Percentiles rank a stretch among this genome's conserved stretches.
Conservation (phyloP, 371 early-diverging fungal genomes). For the Actinomortierella wolfii region DNA sequence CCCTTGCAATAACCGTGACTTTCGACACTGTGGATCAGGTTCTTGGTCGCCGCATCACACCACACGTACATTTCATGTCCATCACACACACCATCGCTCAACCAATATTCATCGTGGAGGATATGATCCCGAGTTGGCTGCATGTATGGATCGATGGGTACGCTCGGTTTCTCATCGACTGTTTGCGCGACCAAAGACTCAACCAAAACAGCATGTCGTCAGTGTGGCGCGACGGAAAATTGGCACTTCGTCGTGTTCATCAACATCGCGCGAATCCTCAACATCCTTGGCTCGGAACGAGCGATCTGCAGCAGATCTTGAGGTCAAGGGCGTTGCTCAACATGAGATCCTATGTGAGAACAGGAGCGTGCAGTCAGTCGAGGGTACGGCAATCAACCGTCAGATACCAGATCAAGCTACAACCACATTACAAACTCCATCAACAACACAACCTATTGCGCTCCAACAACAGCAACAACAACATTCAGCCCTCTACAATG, state of each 20-base stretch:
- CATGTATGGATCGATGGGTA: conserved; percentile 41
- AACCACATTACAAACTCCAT: not conserved
- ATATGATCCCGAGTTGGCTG: conserved; percentile 31
- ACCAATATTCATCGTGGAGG: too few relatives aligned
- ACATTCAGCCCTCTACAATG: not conserved
- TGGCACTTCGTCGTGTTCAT: not conserved
- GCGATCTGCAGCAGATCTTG: not conserved
- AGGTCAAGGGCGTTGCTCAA: not conserved
- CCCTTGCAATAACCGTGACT: too few relatives aligned
- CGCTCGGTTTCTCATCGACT: conserved; percentile 1
- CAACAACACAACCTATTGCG: not conserved
- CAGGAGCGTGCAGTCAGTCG: not conserved
- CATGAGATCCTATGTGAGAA: not conserved
- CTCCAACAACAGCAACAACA: not conserved
- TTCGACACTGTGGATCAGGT: too few relatives aligned
- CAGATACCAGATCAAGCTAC: not conserved
- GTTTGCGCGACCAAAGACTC: conserved; percentile 11
- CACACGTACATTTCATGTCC: too few relatives aligned
- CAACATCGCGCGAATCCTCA: not conserved
- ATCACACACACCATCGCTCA: too few relatives aligned
- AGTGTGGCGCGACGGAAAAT: conserved; percentile 5
- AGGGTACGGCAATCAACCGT: not conserved
- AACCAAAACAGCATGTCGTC: conserved; percentile 16
- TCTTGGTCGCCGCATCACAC: too few relatives aligned
- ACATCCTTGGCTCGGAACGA: conserved; percentile 13